Evolutionary conservation across 345 rosid species (phyloP).

Genomic region (Melastoma malabathricum): DNA sequence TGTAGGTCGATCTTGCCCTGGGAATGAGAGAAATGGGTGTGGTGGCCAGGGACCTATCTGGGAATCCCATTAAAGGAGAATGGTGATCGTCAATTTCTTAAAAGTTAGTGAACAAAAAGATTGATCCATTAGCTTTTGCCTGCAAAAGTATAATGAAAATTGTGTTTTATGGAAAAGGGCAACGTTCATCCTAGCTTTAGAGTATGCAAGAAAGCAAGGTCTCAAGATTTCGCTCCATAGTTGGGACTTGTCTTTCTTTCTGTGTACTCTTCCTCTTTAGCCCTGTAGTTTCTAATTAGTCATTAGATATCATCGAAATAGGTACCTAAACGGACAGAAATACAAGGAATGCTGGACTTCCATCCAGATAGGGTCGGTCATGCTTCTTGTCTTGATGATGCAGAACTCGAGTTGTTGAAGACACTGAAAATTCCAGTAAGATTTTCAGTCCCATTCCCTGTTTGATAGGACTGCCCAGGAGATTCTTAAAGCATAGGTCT

Average conservation of each 20-base stretch:
- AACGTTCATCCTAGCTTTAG: conserved; percentile 74
- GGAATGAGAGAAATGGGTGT: conserved; percentile 71
- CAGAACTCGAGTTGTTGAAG: conserved; percentile 55
- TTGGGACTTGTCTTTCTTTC: conserved; percentile 61
- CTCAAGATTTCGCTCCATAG: conserved; percentile 82
- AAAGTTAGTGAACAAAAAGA: not conserved
- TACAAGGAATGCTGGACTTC: conserved; percentile 75
- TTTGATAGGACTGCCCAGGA: not conserved
- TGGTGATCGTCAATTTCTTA: conserved; percentile 32
- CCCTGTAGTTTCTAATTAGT: no score
- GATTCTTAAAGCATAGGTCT: not conserved
- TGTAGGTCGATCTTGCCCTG: conserved; percentile 77
- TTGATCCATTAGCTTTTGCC: not conserved
- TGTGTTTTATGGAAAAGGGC: conserved; percentile 18
- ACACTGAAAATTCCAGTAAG: conserved; percentile 55
- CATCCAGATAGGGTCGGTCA: conserved; percentile 81
- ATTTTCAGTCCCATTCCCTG: conserved; percentile 2
- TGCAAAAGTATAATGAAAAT: not conserved
- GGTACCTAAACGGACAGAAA: conserved; percentile 76
- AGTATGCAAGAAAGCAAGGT: conserved; percentile 62
- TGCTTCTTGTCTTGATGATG: conserved; percentile 59
- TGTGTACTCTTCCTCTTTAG: not conserved
- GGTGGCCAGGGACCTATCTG: conserved; percentile 91
- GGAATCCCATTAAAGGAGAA: conserved; percentile 80
- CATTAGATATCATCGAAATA: conserved; percentile 48